These are phyloP conservation scores for Mycena vulgaris DNA, from an alignment of 768 basidiomycete species.

Conservation along the genomic window DNA sequence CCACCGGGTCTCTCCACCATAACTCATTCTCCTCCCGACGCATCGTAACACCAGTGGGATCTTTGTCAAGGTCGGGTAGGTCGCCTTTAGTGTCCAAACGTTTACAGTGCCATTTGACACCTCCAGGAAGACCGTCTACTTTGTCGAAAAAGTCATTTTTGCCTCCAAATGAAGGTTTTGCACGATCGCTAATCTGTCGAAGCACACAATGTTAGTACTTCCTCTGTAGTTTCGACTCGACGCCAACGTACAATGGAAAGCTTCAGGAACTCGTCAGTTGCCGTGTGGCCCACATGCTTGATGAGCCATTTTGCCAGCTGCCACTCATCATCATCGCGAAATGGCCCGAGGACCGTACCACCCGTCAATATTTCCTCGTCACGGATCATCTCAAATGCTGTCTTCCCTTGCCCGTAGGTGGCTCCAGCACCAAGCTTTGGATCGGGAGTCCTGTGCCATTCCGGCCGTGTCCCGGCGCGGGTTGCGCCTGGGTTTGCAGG, in stretches of 20 bases:
- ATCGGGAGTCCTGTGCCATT: not conserved
- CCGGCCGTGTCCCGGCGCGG: not conserved
- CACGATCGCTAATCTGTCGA: not conserved
- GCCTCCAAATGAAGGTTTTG: not conserved
- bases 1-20: constrained; percentile 10
- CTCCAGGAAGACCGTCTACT: not conserved
- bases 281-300: constrained; percentile 37
- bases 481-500: not conserved
- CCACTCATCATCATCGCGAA: constrained; percentile 45
- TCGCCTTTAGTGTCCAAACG: not conserved
- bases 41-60: not conserved
- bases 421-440: not conserved
- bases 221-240: too few species aligned
- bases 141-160: constrained; percentile 2
- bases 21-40: not conserved
- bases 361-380: constrained; percentile 22
- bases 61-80: too few species aligned
- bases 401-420: constrained; percentile 8
- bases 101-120: constrained; percentile 6
- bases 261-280: constrained; percentile 38
- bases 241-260: constrained; percentile 13
- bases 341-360: constrained; percentile 37
- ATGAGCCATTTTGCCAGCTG: constrained; percentile 47
- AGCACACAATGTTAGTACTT: too few species aligned
- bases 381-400: constrained; percentile 3